Conservation (phyloP, 2,329 filamentous ascomycete species). For the Talaromyces atroroseus region DNA sequence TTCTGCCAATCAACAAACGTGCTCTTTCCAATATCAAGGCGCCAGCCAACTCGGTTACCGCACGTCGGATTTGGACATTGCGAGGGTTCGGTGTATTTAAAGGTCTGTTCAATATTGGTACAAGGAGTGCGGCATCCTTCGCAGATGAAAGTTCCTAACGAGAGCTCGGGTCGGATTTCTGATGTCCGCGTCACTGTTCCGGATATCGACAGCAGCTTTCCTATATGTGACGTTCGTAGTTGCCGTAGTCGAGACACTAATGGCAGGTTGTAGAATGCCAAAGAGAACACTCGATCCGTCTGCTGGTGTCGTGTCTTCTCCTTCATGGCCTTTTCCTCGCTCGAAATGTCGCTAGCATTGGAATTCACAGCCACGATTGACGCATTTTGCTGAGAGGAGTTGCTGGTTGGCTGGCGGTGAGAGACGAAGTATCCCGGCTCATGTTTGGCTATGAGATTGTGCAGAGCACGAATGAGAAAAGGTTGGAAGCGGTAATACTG, state of each 20-base stretch:
- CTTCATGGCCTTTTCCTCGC: constrained; percentile 47
- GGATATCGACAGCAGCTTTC: constrained; percentile 88
- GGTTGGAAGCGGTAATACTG: constrained; percentile 95
- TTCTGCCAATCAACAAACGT: constrained; percentile 99
- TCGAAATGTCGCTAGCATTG: constrained; percentile 57
- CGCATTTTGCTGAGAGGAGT: constrained; percentile 63
- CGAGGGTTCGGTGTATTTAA: constrained; percentile 93
- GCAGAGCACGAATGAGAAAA: constrained; percentile 79
- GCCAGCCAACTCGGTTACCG: constrained; percentile 87
- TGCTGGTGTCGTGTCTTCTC: constrained; percentile 84
- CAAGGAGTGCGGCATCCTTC: constrained; percentile 79
- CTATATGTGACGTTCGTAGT: constrained; percentile 82
- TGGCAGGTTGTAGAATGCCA: constrained; percentile 90
- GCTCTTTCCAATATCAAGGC: constrained; percentile 91
- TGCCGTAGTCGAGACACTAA: constrained; percentile 80
- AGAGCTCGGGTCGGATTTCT: constrained; percentile 90
- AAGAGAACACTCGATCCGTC: constrained; percentile 90
- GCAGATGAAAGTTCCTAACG: constrained; percentile 86
- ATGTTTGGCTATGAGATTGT: constrained; percentile 91
- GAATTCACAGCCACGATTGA: constrained; percentile 54
- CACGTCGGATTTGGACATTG: constrained; percentile 88
- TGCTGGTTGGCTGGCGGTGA: constrained; percentile 74
- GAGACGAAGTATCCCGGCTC: constrained; percentile 91
- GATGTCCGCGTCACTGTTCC: constrained; percentile 95
- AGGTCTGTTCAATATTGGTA: constrained; percentile 92